Percentiles rank a stretch among this genome's conserved stretches.
Conservation (phyloP, 441 rosid species). For the Macaranga tanarius region DNA sequence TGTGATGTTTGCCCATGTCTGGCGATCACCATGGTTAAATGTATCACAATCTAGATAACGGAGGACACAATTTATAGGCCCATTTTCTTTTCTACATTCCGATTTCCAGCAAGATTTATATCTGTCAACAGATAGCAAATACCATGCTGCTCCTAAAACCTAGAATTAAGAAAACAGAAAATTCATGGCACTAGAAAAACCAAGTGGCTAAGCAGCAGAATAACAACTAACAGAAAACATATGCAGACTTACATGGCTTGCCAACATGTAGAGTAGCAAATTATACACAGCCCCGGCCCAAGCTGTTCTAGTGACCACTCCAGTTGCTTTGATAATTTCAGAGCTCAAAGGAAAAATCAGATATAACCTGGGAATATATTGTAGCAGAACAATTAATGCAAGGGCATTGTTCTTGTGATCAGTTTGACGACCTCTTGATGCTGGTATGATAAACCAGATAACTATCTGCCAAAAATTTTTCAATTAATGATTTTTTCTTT, state of each 20-base stretch:
- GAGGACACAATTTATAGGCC: slow-evolving; percentile 42
- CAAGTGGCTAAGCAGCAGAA: slow-evolving; percentile 8
- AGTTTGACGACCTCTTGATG: slow-evolving; percentile 52
- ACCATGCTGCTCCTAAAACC: slow-evolving; percentile 43
- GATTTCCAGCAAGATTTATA: slow-evolving; percentile 37
- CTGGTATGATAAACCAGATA: slow-evolving; percentile 78
- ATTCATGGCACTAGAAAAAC: neutral
- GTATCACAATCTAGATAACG: slow-evolving; percentile 69
- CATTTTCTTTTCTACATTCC: slow-evolving; percentile 49
- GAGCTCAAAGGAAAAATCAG: slow-evolving; percentile 87
- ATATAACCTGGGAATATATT: slow-evolving; percentile 81
- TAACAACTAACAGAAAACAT: slow-evolving; percentile 4
- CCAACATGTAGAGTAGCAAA: slow-evolving; percentile 81
- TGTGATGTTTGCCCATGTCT: slow-evolving; percentile 57
- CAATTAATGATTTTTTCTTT: slow-evolving; percentile 2
- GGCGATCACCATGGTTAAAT: slow-evolving; percentile 32
- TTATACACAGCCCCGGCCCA: slow-evolving; percentile 99
- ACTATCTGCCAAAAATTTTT: slow-evolving; percentile 55
- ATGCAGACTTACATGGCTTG: slow-evolving; percentile 79
- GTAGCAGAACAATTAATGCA: slow-evolving; percentile 78
- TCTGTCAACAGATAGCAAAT: slow-evolving; percentile 23
- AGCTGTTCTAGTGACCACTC: slow-evolving; percentile 88
- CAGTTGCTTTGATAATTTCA: slow-evolving; percentile 81
- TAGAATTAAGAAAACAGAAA: slow-evolving; percentile 28
- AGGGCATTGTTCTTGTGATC: slow-evolving; percentile 76